Percentiles rank a stretch among this genome's conserved stretches.
phyloP scores from a whole-genome alignment of 495 filamentous ascomycete species.

The Xylaria telfairii region DNA sequence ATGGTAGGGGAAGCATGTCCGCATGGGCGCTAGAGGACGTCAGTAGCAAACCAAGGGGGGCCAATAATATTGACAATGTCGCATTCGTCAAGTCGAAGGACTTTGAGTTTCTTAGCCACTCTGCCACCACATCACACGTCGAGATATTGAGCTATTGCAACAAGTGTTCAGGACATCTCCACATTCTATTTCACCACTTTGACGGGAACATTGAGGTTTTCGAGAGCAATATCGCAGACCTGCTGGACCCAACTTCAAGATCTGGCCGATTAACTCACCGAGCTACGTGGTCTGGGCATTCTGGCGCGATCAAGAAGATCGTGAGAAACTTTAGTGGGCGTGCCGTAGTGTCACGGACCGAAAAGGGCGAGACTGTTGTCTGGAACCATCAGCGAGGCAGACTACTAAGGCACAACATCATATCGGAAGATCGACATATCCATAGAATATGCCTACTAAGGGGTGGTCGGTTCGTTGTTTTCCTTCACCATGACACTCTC shows the following conservation, averaged over 20 bases:
- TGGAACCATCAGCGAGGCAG: conserved; percentile 74
- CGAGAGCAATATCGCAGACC: conserved; percentile 74
- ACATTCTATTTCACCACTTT: conserved; percentile 84
- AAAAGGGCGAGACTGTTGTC: conserved; percentile 77
- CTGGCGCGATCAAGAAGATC: conserved; percentile 78
- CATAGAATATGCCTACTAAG: conserved; percentile 80
- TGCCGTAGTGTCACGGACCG: conserved; percentile 80
- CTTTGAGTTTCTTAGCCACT: conserved; percentile 65
- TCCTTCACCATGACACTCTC: conserved; percentile 77
- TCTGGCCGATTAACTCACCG: conserved; percentile 60
- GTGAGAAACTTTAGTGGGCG: conserved; percentile 81
- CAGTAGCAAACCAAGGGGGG: conserved; percentile 71
- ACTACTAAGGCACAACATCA: conserved; percentile 70
- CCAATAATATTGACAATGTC: conserved; percentile 83
- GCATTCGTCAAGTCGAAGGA: conserved; percentile 72
- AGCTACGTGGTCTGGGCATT: conserved; percentile 84
- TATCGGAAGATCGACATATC: conserved; percentile 76
- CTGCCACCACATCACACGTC: conserved; percentile 52
- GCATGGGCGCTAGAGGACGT: conserved; percentile 95
- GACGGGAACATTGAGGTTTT: conserved; percentile 85
- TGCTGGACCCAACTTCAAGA: conserved; percentile 80
- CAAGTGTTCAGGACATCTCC: conserved; percentile 64
- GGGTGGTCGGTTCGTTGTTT: conserved; percentile 78
- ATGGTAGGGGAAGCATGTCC: conserved; percentile 85
- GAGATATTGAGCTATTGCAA: conserved; percentile 78